A percentile compares a stretch with the other conserved stretches of the same genome.
Evolutionary conservation across 108 stramenopile genomes (phyloP).

Genomic region (Conticribra guillardii): DNA sequence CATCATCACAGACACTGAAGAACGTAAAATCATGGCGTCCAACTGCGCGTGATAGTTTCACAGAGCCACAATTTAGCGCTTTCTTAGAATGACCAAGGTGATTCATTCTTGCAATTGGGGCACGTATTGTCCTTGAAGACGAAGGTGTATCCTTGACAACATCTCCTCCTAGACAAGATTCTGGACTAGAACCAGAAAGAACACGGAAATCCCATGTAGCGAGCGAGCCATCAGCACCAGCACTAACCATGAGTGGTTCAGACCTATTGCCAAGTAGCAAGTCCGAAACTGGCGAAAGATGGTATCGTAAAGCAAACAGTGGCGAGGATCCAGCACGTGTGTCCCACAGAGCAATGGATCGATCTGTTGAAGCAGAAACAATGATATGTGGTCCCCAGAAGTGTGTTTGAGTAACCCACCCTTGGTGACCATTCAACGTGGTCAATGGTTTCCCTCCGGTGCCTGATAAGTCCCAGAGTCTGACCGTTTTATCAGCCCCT

Average conservation of each 20-base stretch:
- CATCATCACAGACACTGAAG: constrained; percentile 71
- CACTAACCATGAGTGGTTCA: constrained; percentile 79
- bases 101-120: constrained; percentile 54
- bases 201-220: constrained; percentile 88
- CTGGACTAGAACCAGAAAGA: constrained; percentile 50
- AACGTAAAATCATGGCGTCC: constrained; percentile 55
- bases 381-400: constrained; percentile 89
- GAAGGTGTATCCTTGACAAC: not conserved
- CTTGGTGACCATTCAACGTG: constrained; percentile 73
- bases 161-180: constrained; percentile 1
- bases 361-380: constrained; percentile 84
- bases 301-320: constrained; percentile 76
- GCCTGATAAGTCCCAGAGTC: constrained; percentile 81
- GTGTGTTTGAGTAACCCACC: constrained; percentile 81
- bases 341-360: constrained; percentile 86
- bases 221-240: constrained; percentile 79
- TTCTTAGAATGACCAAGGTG: constrained; percentile 34
- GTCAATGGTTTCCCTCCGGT: constrained; percentile 62
- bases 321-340: constrained; percentile 71
- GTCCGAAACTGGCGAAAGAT: constrained; percentile 78
- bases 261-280: constrained; percentile 79
- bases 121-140: constrained; percentile 57
- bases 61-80: constrained; percentile 41
- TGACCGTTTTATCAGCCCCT: constrained; percentile 78
- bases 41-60: constrained; percentile 31